Percentiles rank a stretch among this genome's conserved stretches.
phyloP scores from a whole-genome alignment of 768 basidiomycete species.

The Suillus paluster region DNA sequence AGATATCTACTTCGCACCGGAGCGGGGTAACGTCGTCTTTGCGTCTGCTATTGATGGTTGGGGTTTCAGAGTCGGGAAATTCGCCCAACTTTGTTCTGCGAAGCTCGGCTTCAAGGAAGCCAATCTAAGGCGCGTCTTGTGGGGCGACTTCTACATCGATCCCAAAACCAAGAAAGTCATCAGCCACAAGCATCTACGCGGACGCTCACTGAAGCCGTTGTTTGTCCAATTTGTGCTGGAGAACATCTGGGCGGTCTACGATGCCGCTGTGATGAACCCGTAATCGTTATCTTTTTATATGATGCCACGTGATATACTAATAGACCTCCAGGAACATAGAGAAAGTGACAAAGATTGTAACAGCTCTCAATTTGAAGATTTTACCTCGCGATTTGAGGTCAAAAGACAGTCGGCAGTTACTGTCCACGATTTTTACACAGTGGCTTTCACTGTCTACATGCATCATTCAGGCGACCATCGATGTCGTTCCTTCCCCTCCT shows the following conservation, averaged over 20 bases:
- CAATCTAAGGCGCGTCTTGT: constrained; percentile 84
- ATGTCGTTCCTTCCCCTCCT: constrained; percentile 89
- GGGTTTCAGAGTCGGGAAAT: constrained; percentile 95
- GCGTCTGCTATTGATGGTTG: constrained; percentile 96
- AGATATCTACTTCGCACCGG: constrained; percentile 96
- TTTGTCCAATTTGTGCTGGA: constrained; percentile 98
- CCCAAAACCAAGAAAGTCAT: constrained; percentile 94
- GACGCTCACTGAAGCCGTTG: constrained; percentile 86
- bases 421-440: constrained; percentile 88
- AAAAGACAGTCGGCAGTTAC: constrained; percentile 85
- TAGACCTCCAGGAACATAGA: constrained; percentile 72
- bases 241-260: constrained; percentile 97
- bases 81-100: constrained; percentile 88
- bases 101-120: constrained; percentile 91
- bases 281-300: constrained; percentile 35
- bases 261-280: constrained; percentile 88
- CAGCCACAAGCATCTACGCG: constrained; percentile 87
- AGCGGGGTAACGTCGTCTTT: constrained; percentile 94
- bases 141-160: constrained; percentile 98
- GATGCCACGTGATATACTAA: constrained; percentile 17
- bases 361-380: constrained; percentile 81
- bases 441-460: constrained; percentile 96
- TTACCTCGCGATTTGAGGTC: constrained; percentile 87
- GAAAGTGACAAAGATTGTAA: constrained; percentile 86
- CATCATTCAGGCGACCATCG: constrained; percentile 90